Evolutionary conservation across 169 alveolate genomes (phyloP), one percentile per base, ranked within the genome.

Genomic region (Sarcocystis neurona): DNA sequence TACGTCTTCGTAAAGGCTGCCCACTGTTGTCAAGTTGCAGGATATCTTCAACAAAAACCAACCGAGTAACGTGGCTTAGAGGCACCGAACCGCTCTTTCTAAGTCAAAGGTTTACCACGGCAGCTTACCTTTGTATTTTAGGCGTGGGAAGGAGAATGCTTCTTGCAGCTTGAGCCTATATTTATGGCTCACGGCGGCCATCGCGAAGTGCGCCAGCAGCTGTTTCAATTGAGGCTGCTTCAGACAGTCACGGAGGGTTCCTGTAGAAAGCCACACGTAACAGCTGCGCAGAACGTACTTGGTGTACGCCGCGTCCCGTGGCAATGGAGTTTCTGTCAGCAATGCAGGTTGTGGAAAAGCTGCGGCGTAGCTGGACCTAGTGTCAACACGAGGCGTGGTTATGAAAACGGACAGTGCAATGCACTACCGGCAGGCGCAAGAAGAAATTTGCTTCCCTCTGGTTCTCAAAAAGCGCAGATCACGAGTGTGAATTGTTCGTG

Each of bases 161-260:
- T 75, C 70, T 39, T 43, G 86, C 6, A 87, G 91, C 27, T 32
- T 53, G 34, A 87, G 87, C 53, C 47, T 34, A 72, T 87, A 82
- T 86, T 87, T 87, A n/a, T 78, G 78, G 30, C 80, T 46, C n/a
- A 87, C 91, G 34, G 87, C 91, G 2, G 91, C 85, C 23, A 82
- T 43, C 0, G 91, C 44, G 60, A 87, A 87, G 80, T 75, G 80
- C 23, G 78, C 68, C 37, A 87, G 68, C 6, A 87, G 41, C 85
- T 44, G 82, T 56, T 72, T 72, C 60, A 72, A 32, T 20, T 18
- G 23, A 6, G 82, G 82, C 58, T 72, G 58, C 34, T 39, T 72
- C 23, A 44, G n/a, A 37, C 82, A 72, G 23, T 72, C 60, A 18
- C 20, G 82, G 41, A 72, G 46, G 39, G 82, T 72, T 2, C 58